phyloP scores from a whole-genome alignment of 305 asterid genomes.

The Withania somnifera region DNA sequence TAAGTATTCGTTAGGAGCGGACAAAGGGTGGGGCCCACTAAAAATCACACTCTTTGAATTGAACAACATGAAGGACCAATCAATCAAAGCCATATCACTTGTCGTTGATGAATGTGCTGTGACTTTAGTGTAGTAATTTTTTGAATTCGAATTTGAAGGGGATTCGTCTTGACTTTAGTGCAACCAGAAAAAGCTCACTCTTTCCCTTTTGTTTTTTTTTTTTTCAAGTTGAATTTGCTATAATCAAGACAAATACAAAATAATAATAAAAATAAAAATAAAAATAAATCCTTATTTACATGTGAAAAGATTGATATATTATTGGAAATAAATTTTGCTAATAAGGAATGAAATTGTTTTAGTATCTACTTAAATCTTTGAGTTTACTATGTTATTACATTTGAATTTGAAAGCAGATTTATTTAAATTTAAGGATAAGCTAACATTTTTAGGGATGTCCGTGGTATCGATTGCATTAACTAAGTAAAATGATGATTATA shows the following conservation, averaged over 20 bases:
- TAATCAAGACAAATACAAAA: background rate
- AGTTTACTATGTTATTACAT: background rate
- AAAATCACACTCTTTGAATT: conserved; percentile 25
- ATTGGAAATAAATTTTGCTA: background rate
- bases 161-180: conserved; percentile 14
- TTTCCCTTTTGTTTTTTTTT: conserved; percentile 11
- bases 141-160: conserved; percentile 48
- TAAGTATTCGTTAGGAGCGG: conserved; percentile 74
- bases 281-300: background rate
- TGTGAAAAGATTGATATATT: background rate
- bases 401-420: background rate
- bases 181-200: conserved; percentile 23
- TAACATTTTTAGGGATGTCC: too few species aligned
- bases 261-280: background rate
- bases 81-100: background rate
- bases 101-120: background rate
- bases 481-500: too few species aligned
- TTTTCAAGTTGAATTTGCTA: too few species aligned
- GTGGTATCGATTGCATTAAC: background rate
- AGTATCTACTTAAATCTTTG: background rate
- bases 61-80: conserved; percentile 23
- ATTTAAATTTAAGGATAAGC: too few species aligned
- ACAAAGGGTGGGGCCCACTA: conserved; percentile 35
- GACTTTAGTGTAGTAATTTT: conserved; percentile 15
- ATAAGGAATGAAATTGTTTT: background rate